These are phyloP conservation scores for Barbarea vulgaris DNA, from an alignment of 345 rosid genomes.

Conservation along the genomic window DNA sequence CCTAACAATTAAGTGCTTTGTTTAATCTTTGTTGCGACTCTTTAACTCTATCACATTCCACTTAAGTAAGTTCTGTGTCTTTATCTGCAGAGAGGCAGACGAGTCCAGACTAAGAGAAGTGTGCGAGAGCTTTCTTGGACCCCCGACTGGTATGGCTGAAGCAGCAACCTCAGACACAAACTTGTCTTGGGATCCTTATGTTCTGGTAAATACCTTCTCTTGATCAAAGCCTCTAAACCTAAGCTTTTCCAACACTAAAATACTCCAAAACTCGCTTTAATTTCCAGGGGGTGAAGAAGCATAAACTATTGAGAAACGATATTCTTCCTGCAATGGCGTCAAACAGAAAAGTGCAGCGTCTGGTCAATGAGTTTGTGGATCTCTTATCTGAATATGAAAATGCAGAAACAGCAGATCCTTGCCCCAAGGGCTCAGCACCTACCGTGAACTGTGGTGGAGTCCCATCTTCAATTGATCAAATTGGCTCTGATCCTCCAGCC, in stretches of 20 bases:
- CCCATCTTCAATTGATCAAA: conserved; percentile 37
- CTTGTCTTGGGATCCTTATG: conserved; percentile 86
- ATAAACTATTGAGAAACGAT: conserved; percentile 81
- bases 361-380: conserved; percentile 93
- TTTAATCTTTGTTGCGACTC: not conserved
- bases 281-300: conserved; percentile 90
- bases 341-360: conserved; percentile 93
- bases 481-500: conserved; percentile 30
- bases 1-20: not conserved
- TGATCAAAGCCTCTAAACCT: not conserved
- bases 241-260: not conserved
- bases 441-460: conserved; percentile 29
- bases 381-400: conserved; percentile 85
- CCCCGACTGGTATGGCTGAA: conserved; percentile 88
- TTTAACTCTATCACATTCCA: not conserved
- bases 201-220: conserved; percentile 65
- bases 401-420: conserved; percentile 33
- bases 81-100: conserved; percentile 81
- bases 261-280: not conserved
- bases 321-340: conserved; percentile 98
- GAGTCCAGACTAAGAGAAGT: conserved; percentile 95
- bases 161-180: conserved; percentile 52
- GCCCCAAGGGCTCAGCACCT: conserved; percentile 8
- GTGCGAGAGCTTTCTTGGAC: conserved; percentile 94
- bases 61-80: not conserved